Evolutionary conservation across 257 asterid genomes (phyloP).

Genomic region (Solanum raphanifolium): DNA sequence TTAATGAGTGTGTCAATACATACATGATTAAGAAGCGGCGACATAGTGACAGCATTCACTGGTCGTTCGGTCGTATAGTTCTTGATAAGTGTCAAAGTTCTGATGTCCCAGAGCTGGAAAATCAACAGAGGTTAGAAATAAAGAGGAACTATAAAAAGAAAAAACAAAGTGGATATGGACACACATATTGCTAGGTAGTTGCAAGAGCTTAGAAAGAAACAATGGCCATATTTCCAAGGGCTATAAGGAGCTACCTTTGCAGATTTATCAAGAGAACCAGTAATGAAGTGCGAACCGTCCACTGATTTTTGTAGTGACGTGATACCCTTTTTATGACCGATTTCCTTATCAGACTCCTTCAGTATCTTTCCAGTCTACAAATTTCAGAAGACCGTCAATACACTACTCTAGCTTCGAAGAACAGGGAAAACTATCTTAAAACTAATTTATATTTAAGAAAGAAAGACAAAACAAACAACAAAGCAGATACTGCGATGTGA

Average conservation of each 20-base stretch:
- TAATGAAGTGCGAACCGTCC: slow-evolving; percentile 72
- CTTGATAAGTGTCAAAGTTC: slow-evolving; percentile 68
- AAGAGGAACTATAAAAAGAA: neutral
- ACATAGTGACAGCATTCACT: slow-evolving; percentile 90
- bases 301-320: slow-evolving; percentile 73
- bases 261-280: slow-evolving; percentile 85
- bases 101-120: slow-evolving; percentile 86
- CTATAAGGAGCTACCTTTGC: slow-evolving; percentile 52
- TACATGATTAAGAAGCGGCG: slow-evolving; percentile 90
- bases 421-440: neutral
- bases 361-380: slow-evolving; percentile 66
- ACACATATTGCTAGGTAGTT: neutral
- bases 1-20: slow-evolving; percentile 8
- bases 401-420: neutral
- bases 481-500: neutral
- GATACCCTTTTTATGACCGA: slow-evolving; percentile 65
- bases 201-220: neutral
- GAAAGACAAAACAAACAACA: neutral
- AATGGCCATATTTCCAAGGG: neutral
- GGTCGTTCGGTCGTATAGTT: slow-evolving; percentile 69
- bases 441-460: neutral
- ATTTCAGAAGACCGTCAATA: neutral
- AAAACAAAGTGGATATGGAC: neutral
- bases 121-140: neutral
- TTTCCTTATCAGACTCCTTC: slow-evolving; percentile 62